Conservation (phyloP, 2,329 filamentous ascomycete species). For the Epichloe bromicola region DNA sequence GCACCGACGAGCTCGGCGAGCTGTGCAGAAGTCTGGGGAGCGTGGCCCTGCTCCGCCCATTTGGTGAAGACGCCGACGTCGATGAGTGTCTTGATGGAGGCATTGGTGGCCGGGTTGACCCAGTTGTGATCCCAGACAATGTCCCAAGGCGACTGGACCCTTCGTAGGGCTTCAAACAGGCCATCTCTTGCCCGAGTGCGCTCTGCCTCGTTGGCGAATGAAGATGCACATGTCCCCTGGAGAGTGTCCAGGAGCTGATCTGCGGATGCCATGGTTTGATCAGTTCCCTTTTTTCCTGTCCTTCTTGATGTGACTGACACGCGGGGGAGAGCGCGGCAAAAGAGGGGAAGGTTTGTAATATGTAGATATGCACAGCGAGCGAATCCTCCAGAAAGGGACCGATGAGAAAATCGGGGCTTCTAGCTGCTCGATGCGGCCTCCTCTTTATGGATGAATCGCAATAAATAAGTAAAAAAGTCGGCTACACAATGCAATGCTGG, state of each 20-base stretch:
- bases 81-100: conserved; percentile 24
- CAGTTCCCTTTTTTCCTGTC: neutral
- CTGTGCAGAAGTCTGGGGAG: conserved; percentile 17
- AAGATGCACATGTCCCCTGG: conserved; percentile 12
- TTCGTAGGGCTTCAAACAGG: conserved; percentile 17
- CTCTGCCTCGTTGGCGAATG: conserved; percentile 21
- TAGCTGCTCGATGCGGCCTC: neutral
- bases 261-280: conserved; percentile 12
- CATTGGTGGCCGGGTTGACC: conserved; percentile 19
- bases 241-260: conserved; percentile 15
- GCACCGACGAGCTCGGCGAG: conserved; percentile 21
- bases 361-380: too few relatives aligned
- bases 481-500: too few relatives aligned
- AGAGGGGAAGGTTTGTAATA: too few relatives aligned
- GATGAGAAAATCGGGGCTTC: neutral
- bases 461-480: too few relatives aligned
- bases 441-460: too few relatives aligned
- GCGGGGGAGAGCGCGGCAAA: neutral
- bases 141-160: conserved; percentile 25
- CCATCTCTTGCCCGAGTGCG: conserved; percentile 20
- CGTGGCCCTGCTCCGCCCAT: conserved; percentile 19
- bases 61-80: conserved; percentile 23
- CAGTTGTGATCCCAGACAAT: conserved; percentile 25
- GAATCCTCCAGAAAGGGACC: too few relatives aligned
- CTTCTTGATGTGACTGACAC: neutral